Base-by-base conservation (phyloP, 2,329 filamentous ascomycete genomes). In the Raffaelea deltoideospora region DNA sequence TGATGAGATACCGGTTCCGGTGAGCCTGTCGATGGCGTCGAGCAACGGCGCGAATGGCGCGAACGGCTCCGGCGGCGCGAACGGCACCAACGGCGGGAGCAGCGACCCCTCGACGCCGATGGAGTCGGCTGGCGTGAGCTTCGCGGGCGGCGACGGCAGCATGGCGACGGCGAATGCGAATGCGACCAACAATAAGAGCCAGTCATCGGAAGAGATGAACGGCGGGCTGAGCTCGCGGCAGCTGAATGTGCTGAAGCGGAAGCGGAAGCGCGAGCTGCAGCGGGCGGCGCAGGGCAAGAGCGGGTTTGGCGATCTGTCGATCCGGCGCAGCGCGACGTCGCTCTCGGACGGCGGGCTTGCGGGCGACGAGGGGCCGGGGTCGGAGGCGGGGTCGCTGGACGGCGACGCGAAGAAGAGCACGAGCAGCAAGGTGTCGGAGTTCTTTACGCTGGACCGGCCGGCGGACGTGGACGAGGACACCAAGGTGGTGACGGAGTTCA, bases 401-500 rank as follows among this genome's bases (percentile, higher is more conserved):
- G 48, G 51, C 18, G 69, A 74, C n/a, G 47, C 56, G 0, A 73
- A 70, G 45, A 72, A 69, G 45, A 77, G 76, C 45, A 72, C 69
- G 45, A 77, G 76, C 45, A 75, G 72, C 32, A 74, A 76, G 47
- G 64, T 75, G 48, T 63, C 72, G 17, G 90, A 98, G 48, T 96
- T 94, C 55, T 95, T 98, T 58, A 92, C 76, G 22, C 67, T 95
- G 14, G 88, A 95, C 15, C 74, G 85, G 35, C 74, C 75, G 15
- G 64, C 72, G 24, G 79, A 82, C 31, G 69, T 79, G 4, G 87
- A 96, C 43, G 90, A 98, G 52, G 84, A 93, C 33, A 76, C 77
- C 5, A 95, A 95, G 53, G 76, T 98, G 14, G 81, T 96, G 20
- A 84, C 86, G 31, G 90, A 98, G 51, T 96, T 93, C 64, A 96